Evolutionary conservation across 2,329 filamentous ascomycete species (phyloP).

Genomic region (Biscogniauxia sp.): DNA sequence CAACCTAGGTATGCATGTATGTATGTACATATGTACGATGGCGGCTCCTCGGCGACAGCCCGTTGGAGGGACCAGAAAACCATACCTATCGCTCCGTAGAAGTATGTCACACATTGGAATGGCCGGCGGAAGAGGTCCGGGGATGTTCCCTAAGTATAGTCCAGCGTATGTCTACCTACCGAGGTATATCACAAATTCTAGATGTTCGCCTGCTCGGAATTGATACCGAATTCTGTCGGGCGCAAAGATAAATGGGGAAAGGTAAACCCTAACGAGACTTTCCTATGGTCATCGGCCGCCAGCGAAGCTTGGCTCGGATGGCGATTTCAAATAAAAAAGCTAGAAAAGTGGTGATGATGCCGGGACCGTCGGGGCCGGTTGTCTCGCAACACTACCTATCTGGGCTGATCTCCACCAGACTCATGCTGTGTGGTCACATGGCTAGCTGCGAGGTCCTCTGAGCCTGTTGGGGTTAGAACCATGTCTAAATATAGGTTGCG

Average conservation of each 20-base stretch:
- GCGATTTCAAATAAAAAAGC: background rate
- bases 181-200: background rate
- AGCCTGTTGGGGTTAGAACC: background rate
- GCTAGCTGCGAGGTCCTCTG: background rate
- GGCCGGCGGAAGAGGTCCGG: background rate
- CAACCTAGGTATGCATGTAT: no score
- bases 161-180: background rate
- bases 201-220: background rate
- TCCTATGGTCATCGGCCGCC: background rate
- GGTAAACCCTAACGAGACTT: background rate
- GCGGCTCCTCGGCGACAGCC: no score
- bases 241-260: background rate
- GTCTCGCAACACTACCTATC: background rate
- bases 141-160: background rate
- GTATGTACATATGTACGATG: no score
- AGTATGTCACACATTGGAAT: background rate
- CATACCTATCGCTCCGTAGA: background rate
- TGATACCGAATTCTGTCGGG: background rate
- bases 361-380: background rate
- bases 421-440: background rate
- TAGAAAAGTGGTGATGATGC: background rate
- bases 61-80: background rate
- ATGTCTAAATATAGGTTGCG: slow-evolving; percentile 16
- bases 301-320: background rate
- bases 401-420: background rate